These are phyloP conservation scores for Lotus japonicus DNA, from an alignment of 306 rosid species.

Conservation along the genomic window DNA sequence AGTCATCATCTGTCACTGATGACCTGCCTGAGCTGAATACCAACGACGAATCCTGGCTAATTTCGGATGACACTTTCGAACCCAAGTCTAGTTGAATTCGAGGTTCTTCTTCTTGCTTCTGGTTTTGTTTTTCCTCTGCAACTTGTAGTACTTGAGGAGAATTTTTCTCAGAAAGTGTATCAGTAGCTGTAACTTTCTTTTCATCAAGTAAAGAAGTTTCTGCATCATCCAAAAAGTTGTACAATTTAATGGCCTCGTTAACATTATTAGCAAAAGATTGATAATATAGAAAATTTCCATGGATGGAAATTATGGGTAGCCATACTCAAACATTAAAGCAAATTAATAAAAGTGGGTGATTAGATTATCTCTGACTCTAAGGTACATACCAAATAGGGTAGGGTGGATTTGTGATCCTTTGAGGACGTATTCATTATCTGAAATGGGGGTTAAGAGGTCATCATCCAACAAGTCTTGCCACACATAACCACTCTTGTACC, in stretches of 20 bases:
- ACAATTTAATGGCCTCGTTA: background rate
- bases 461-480: slow-evolving; percentile 91
- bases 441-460: slow-evolving; percentile 76
- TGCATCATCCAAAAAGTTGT: slow-evolving; percentile 10
- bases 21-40: slow-evolving; percentile 47
- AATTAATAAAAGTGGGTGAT: slow-evolving; percentile 1
- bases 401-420: slow-evolving; percentile 72
- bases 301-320: slow-evolving; percentile 29
- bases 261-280: slow-evolving; percentile 4
- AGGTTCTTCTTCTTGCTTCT: slow-evolving; percentile 2
- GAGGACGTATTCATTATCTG: slow-evolving; percentile 84
- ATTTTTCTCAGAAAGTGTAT: slow-evolving; percentile 7
- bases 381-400: slow-evolving; percentile 33
- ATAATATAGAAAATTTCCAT: slow-evolving; percentile 1
- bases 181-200: slow-evolving; percentile 22
- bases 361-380: background rate
- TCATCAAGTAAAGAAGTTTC: slow-evolving; percentile 22
- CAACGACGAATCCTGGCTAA: slow-evolving; percentile 44
- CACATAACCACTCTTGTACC: slow-evolving; percentile 82
- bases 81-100: slow-evolving; percentile 13
- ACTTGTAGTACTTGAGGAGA: slow-evolving; percentile 12
- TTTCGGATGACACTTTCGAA: slow-evolving; percentile 37
- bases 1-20: slow-evolving; percentile 44
- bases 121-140: slow-evolving; percentile 19
- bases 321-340: slow-evolving; percentile 18